phyloP scores from a whole-genome alignment of 2,329 filamentous ascomycete genomes.

The Colletotrichum filicis region DNA sequence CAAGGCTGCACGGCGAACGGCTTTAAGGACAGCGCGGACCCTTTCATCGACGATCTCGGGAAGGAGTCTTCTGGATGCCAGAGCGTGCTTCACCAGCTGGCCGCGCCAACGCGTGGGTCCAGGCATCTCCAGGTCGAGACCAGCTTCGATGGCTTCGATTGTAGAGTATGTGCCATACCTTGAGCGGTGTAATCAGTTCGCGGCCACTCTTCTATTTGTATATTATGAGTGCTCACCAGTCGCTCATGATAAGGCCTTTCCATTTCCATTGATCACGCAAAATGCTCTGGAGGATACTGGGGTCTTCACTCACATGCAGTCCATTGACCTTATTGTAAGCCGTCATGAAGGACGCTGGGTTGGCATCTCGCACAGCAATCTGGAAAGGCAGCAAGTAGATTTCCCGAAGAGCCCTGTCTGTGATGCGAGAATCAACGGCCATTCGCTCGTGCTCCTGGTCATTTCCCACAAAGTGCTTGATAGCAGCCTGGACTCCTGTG shows the following conservation, averaged over 20 bases:
- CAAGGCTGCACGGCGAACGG: conserved; percentile 66
- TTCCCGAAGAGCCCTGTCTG: conserved; percentile 50
- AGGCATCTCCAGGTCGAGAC: conserved; percentile 70
- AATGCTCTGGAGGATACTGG: conserved; percentile 58
- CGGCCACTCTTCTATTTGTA: too few species aligned
- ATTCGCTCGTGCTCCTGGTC: conserved; percentile 47
- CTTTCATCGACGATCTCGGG: conserved; percentile 65
- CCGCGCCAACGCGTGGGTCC: conserved; percentile 62
- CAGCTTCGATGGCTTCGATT: conserved; percentile 59
- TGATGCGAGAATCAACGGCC: conserved; percentile 46
- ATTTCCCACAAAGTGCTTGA: conserved; percentile 33
- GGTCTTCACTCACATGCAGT: conserved; percentile 41
- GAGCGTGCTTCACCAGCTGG: conserved; percentile 59
- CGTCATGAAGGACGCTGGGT: conserved; percentile 50
- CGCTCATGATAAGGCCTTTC: conserved; percentile 67
- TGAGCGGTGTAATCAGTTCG: too few species aligned
- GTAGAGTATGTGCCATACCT: conserved; percentile 64
- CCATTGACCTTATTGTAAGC: conserved; percentile 53
- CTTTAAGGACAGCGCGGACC: conserved; percentile 64
- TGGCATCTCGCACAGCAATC: conserved; percentile 46
- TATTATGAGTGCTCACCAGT: conserved; percentile 55
- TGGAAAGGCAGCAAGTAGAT: conserved; percentile 51
- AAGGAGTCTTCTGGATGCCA: conserved; percentile 65
- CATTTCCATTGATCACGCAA: conserved; percentile 67
- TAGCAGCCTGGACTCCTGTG: conserved; percentile 40